Base-by-base conservation (phyloP, 176 grass and related monocot species). In the Tuctoria greenei region DNA sequence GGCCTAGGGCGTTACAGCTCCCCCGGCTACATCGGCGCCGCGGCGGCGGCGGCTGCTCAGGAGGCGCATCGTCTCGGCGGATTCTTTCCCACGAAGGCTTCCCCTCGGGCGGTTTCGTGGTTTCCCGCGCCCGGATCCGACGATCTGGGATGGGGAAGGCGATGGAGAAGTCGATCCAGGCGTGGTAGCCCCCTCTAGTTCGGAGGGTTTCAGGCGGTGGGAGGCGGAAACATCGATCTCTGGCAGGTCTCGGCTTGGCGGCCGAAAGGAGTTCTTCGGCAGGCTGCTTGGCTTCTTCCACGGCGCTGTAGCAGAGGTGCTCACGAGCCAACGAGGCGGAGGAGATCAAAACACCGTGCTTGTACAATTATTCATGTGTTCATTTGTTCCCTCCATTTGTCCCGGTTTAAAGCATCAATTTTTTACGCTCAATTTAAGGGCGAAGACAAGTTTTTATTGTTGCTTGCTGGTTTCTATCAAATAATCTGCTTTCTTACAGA, bases 351-450 rank as follows among this genome's bases (percentile, higher is more conserved):
- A 66, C 20, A 39, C 50, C 40, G 71, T 73, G 68, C 75, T 85
- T 85, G 83, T 79, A 85, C 69, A 73, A 68, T 73, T 85, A 76
- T 31, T 73, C 62, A 60, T 79, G 64, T 83, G 83, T 79, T 73
- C 44, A 65, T 59, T 73, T 58, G 83, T 79, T 85, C 57, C 46
- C 63, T 66, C 61, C 11, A 67, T 79, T 59, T 85, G 61, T 85
- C 10, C 67, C 46, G 28, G 83, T 79, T 85, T 39, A 85, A 79
- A 85, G 59, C 83, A 85, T 79, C 69, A 85, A 66, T 79, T 73
- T 47, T 47, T 84, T 59, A 28, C 31, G 49, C 83, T 60, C 75
- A 79, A 67, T 73, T 73, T 79, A 85, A 85, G 68, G 76, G 74
- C 75, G 27, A 84, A 78, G 75, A 56, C 10, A 85, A 6, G 36